Conservation (phyloP, 805 yeast species). For the Candida coleopterorum region DNA sequence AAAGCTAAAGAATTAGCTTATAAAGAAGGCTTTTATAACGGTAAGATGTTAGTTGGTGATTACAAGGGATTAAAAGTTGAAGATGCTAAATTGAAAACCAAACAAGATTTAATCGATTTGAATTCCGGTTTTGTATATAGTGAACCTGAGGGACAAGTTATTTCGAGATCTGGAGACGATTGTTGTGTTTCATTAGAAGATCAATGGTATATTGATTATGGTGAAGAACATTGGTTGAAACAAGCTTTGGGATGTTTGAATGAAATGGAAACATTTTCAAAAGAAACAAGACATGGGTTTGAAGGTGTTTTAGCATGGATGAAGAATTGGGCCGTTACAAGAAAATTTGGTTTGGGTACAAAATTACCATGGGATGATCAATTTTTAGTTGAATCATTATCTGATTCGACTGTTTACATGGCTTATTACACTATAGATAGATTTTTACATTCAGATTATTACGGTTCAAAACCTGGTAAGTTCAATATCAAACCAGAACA, state of each 20-base stretch:
- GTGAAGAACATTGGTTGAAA: conserved; percentile 86
- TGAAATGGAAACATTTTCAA: conserved; percentile 69
- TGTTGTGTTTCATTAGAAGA: conserved; percentile 97
- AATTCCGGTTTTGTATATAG: conserved; percentile 85
- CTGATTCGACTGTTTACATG: conserved; percentile 95
- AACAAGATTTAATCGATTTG: conserved; percentile 69
- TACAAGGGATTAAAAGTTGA: conserved; percentile 89
- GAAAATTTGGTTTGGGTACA: conserved; percentile 95
- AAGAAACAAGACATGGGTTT: conserved; percentile 86
- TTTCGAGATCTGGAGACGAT: conserved; percentile 94
- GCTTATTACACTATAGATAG: conserved; percentile 90
- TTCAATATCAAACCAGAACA: conserved; percentile 74
- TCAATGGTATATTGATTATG: conserved; percentile 97
- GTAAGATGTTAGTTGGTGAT: conserved; percentile 73
- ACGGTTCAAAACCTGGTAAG: conserved; percentile 72
- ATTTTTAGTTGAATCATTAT: conserved; percentile 87
- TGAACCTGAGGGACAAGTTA: conserved; percentile 88
- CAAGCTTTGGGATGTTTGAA: conserved; percentile 76
- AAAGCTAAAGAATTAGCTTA: conserved; percentile 92
- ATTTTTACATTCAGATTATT: conserved; percentile 78
- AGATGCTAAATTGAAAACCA: conserved; percentile 82
- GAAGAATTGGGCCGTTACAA: conserved; percentile 96
- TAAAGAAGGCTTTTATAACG: conserved; percentile 94
- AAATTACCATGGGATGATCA: conserved; percentile 95
- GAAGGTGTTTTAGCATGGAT: conserved; percentile 95